Conservation (phyloP, 352 stramenopile genomes). For the Achlya hypogyna region DNA sequence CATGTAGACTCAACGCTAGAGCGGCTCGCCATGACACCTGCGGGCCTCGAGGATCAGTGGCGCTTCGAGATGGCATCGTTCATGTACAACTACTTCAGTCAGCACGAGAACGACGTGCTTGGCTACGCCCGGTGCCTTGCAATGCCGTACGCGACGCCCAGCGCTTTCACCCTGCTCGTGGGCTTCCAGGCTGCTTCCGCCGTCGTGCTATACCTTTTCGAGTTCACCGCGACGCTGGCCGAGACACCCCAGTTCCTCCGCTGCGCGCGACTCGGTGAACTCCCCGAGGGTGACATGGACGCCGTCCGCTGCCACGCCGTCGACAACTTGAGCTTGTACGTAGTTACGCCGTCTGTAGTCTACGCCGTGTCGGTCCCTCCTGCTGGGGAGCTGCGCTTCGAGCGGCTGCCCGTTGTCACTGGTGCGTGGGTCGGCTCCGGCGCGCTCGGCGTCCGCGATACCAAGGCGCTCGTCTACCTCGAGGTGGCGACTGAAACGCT, state of each 20-base stretch:
- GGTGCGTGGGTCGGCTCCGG: background rate
- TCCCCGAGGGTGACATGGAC: background rate
- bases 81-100: constrained; percentile 17
- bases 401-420: background rate
- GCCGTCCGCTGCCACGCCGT: background rate
- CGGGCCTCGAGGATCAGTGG: constrained; percentile 2
- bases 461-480: constrained; percentile 13
- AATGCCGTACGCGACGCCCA: constrained; percentile 5
- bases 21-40: background rate
- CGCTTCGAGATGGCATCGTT: constrained; percentile 11
- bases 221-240: constrained; percentile 11
- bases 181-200: constrained; percentile 14
- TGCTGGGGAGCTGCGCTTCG: background rate
- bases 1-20: constrained; percentile 18
- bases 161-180: background rate
- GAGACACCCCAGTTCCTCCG: constrained; percentile 12
- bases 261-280: background rate
- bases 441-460: background rate
- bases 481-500: background rate
- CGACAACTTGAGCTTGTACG: constrained; percentile 9
- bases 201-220: constrained; percentile 18
- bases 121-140: constrained; percentile 6
- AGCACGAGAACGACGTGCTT: constrained; percentile 16
- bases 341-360: background rate
- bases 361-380: constrained; percentile 10